A percentile compares a stretch with the other conserved stretches of the same genome.
Conservation (phyloP, 768 basidiomycete genomes). For the Amanita pseudoporphyria region DNA sequence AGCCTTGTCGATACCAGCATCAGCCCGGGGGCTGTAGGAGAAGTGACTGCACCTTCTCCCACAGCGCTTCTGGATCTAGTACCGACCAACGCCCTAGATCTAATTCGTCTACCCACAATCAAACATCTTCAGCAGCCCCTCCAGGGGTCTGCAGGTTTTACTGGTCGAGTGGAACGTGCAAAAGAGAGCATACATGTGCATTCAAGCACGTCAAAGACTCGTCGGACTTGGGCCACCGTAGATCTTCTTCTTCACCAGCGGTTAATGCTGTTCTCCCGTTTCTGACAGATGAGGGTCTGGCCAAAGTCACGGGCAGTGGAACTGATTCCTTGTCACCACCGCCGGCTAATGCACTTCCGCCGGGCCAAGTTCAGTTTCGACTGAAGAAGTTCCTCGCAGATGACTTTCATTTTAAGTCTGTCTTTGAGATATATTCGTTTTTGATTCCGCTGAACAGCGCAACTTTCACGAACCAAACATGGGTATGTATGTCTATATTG, state of each 20-base stretch:
- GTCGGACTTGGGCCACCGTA: not conserved
- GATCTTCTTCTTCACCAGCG: slow-evolving; percentile 3
- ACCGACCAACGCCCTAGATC: not conserved
- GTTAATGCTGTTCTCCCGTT: slow-evolving; percentile 28
- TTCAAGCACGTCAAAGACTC: slow-evolving; percentile 25
- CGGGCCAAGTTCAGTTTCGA: slow-evolving; percentile 35
- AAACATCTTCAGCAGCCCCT: slow-evolving; percentile 14
- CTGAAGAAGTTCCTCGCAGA: slow-evolving; percentile 35
- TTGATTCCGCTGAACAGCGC: slow-evolving; percentile 27
- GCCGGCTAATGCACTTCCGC: slow-evolving; percentile 23
- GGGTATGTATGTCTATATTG: slow-evolving; percentile 26
- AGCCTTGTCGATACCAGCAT: slow-evolving; percentile 2
- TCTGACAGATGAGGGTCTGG: slow-evolving; percentile 34
- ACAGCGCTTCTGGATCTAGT: slow-evolving; percentile 5
- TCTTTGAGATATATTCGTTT: slow-evolving; percentile 39
- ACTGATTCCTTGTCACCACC: slow-evolving; percentile 34
- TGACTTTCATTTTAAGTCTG: slow-evolving; percentile 29
- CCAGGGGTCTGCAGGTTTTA: slow-evolving; percentile 35
- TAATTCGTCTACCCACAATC: slow-evolving; percentile 5
- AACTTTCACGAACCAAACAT: slow-evolving; percentile 25
- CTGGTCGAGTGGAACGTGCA: slow-evolving; percentile 39
- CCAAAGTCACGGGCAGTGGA: slow-evolving; percentile 30
- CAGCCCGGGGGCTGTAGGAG: slow-evolving; percentile 40
- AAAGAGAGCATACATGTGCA: slow-evolving; percentile 33
- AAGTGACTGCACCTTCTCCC: slow-evolving; percentile 26